phyloP scores from a whole-genome alignment of 2,329 filamentous ascomycete genomes.

The Penicillium rolfsii region DNA sequence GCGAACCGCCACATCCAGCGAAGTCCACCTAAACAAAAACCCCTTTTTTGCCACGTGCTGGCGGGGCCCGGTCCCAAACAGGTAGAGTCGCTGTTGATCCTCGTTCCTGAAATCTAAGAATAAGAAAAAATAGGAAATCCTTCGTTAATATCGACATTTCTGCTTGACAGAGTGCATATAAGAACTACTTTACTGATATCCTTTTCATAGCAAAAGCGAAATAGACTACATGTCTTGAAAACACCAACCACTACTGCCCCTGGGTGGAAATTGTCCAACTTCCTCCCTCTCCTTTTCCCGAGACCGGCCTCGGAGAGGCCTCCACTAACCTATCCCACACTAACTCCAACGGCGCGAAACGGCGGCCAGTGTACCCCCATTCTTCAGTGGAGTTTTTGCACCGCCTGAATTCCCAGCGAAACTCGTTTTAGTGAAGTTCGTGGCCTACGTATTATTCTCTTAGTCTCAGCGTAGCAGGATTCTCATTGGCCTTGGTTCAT shows the following conservation, averaged over 20 bases:
- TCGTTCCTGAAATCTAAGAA: not conserved
- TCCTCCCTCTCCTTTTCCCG: slow-evolving; percentile 14
- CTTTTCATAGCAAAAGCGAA: not conserved
- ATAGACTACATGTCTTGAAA: not conserved
- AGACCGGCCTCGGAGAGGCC: not conserved
- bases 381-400: slow-evolving; percentile 17
- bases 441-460: slow-evolving; percentile 2
- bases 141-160: not conserved
- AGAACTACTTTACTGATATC: not conserved
- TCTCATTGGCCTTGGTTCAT: slow-evolving; percentile 19
- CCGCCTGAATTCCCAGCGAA: slow-evolving; percentile 16
- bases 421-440: slow-evolving; percentile 32
- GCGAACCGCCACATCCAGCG: not conserved
- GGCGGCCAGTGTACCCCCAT: slow-evolving; percentile 18
- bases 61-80: slow-evolving; percentile 12
- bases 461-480: slow-evolving; percentile 26
- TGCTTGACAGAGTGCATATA: not conserved
- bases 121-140: not conserved
- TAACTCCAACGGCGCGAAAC: slow-evolving; percentile 31
- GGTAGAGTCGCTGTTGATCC: slow-evolving; percentile 8
- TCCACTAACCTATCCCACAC: slow-evolving; percentile 16
- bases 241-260: not conserved
- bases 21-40: not conserved
- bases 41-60: slow-evolving; percentile 20
- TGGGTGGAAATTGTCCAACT: slow-evolving; percentile 11